Conservation (phyloP, 2,329 filamentous ascomycete species). For the Microdochium paspali region DNA sequence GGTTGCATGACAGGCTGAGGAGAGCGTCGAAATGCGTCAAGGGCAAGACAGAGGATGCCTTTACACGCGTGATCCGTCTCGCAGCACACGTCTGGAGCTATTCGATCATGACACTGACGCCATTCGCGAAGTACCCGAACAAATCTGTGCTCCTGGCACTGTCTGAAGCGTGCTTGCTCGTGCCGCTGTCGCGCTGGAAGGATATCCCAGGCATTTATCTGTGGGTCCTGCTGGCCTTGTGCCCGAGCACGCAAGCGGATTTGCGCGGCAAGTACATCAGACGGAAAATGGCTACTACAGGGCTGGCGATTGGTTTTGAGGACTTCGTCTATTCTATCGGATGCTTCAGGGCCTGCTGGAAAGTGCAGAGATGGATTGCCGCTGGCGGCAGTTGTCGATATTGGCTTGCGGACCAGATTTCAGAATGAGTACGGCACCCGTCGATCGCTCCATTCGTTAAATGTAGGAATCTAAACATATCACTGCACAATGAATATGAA, state of each 20-base stretch:
- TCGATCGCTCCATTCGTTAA: too few relatives aligned
- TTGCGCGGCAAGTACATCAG: slow-evolving; percentile 17
- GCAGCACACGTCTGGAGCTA: slow-evolving; percentile 15
- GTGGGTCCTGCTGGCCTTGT: slow-evolving; percentile 17
- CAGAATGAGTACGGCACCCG: neutral
- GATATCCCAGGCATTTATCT: slow-evolving; percentile 18
- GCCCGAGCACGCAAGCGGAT: slow-evolving; percentile 12
- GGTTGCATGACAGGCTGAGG: slow-evolving; percentile 11
- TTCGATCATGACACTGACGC: slow-evolving; percentile 12
- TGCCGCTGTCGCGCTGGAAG: slow-evolving; percentile 18
- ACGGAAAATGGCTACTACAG: slow-evolving; percentile 16
- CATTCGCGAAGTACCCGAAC: slow-evolving; percentile 14
- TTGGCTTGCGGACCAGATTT: neutral
- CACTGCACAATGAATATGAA: too few relatives aligned
- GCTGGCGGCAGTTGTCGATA: neutral
- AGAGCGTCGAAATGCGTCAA: neutral
- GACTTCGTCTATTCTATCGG: slow-evolving; percentile 15
- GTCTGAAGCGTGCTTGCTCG: slow-evolving; percentile 13
- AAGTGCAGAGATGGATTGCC: slow-evolving; percentile 18
- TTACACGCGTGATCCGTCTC: slow-evolving; percentile 13
- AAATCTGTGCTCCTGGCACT: slow-evolving; percentile 8
- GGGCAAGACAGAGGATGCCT: slow-evolving; percentile 4
- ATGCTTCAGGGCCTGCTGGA: slow-evolving; percentile 15
- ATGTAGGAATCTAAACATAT: too few relatives aligned
- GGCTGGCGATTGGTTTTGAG: slow-evolving; percentile 16